Evolutionary conservation across 371 early-diverging fungal genomes (phyloP), one percentile per base, ranked within the genome.

Genomic region (Batkoa obscura): DNA sequence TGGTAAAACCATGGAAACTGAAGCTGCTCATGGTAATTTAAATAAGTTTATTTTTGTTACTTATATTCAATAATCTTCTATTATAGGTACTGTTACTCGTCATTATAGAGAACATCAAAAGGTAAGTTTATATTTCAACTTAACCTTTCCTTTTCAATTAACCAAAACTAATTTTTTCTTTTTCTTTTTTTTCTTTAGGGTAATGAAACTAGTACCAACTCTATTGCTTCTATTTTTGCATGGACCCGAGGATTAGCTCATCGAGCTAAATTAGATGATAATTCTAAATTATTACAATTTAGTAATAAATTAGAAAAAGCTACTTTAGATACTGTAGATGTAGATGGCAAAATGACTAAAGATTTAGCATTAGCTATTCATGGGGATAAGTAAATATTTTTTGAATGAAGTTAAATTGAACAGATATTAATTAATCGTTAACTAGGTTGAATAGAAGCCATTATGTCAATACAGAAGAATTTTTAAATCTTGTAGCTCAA

Each of bases 31-130:
- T 71, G 96, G 88, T 23, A 23, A 23, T 23, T 23, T 23, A 23
- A 23, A 23, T 23, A 23, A 23, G 23, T 23, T 23, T 23, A 23
- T 23, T 23, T 23, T 23, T 23, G 23, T 23, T 23, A 23, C 23
- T 23, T 23, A 23, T 23, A 23, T 23, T 23, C 23, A 23, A 23
- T 23, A 23, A 23, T 23, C 23, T 23, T 23, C 23, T 23, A 23
- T 23, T 23, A 23, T 23, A 23, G 23, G 23, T 57, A 95, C 96
- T 10, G 96, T 95, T 51, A 95, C 96, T 15, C 82, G 96, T 54
- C 96, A 96, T 68, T 96, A 83, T 81, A 81, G 96, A 60, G 86
- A 90, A 69, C 87, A 92, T 76, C 95, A 94, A 69, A 86, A 94
- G 76, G 70, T 70, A 67, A 36, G 49, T 39, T 13, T 13, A 56